These are phyloP conservation scores for Aspergillus amoenus DNA, from an alignment of 2,329 filamentous ascomycete genomes.

Conservation along the genomic window DNA sequence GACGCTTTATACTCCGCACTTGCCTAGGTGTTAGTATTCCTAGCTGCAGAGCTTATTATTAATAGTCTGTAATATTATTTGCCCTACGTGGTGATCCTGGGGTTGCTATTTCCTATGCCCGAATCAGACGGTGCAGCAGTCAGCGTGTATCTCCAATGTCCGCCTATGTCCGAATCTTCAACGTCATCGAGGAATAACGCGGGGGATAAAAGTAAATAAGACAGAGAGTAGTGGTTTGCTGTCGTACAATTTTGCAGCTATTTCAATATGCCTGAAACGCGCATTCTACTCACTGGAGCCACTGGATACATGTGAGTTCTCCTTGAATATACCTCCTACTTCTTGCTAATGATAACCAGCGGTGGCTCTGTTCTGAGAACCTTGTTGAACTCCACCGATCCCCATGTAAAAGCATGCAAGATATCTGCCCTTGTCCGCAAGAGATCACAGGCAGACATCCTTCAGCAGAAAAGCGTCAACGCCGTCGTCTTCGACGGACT, in stretches of 20 bases:
- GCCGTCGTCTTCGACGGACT: conserved; percentile 14
- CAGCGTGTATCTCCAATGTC: too few relatives aligned
- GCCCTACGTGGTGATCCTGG: too few relatives aligned
- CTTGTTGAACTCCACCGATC: background rate
- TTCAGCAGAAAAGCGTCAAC: conserved; percentile 1
- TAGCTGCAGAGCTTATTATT: too few relatives aligned
- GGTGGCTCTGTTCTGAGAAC: background rate
- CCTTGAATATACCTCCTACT: background rate
- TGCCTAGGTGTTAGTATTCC: too few relatives aligned
- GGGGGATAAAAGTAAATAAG: too few relatives aligned
- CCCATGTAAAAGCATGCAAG: background rate
- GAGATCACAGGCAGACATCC: background rate
- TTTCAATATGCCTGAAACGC: background rate
- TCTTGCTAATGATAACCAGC: background rate
- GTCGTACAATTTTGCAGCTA: too few relatives aligned
- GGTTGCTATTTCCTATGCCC: too few relatives aligned
- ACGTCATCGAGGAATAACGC: too few relatives aligned
- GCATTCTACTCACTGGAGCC: conserved; percentile 3
- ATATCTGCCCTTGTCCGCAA: background rate
- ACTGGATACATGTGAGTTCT: background rate
- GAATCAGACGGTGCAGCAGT: too few relatives aligned
- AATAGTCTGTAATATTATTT: too few relatives aligned
- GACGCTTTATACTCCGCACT: background rate
- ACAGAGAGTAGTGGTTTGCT: background rate
- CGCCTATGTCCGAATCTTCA: too few relatives aligned